These are phyloP conservation scores for Termitomyces sp. DNA, from an alignment of 768 basidiomycete species.

Conservation along the genomic window DNA sequence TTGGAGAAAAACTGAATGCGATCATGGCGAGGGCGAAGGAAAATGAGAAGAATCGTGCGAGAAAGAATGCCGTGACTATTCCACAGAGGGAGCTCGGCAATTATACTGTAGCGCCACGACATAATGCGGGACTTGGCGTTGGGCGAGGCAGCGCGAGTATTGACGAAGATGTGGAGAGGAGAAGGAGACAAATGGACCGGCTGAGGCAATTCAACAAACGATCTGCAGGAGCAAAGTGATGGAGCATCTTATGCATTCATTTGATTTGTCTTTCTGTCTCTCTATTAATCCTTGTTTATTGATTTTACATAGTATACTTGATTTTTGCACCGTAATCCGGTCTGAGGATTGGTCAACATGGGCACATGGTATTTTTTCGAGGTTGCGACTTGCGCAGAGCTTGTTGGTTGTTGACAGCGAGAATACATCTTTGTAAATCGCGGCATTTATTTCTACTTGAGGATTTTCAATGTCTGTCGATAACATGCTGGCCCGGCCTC, in stretches of 20 bases:
- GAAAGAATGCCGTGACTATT: conserved; percentile 79
- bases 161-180: conserved; percentile 66
- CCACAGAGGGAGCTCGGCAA: conserved; percentile 70
- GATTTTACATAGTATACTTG: no score
- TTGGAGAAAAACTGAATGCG: conserved; percentile 52
- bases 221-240: conserved; percentile 18
- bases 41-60: conserved; percentile 60
- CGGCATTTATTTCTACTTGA: no score
- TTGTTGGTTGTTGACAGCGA: no score
- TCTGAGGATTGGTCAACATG: no score
- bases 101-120: conserved; percentile 74
- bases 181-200: conserved; percentile 71
- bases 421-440: no score
- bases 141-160: conserved; percentile 51
- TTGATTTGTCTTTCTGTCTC: background rate
- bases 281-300: background rate
- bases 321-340: no score
- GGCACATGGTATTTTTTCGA: no score
- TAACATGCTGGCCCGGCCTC: no score
- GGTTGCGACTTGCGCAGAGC: no score
- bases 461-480: no score
- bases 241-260: background rate
- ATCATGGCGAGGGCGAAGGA: conserved; percentile 66
- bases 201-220: conserved; percentile 57
- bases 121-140: conserved; percentile 44